phyloP scores from a whole-genome alignment of 352 stramenopile species.

The Halophytophthora polymorphica region DNA sequence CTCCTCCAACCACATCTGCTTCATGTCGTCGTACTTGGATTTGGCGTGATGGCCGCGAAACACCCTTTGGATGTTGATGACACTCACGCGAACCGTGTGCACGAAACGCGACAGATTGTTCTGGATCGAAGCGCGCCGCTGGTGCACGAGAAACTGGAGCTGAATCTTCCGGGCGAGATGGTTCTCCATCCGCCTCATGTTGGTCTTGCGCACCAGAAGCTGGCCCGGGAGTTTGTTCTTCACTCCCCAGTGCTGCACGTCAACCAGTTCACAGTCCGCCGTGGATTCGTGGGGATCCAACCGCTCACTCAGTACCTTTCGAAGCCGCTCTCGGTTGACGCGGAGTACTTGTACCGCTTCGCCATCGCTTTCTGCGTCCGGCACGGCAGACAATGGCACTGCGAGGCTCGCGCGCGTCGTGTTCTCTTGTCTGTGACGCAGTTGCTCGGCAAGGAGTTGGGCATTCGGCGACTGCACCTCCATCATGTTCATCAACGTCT shows the following conservation, averaged over 20 bases:
- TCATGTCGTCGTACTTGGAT: constrained; percentile 24
- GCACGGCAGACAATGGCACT: not conserved
- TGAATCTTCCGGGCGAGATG: constrained; percentile 51
- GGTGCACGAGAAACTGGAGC: constrained; percentile 44
- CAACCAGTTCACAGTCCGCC: constrained; percentile 30
- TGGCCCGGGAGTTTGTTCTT: constrained; percentile 50
- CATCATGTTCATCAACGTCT: constrained; percentile 36
- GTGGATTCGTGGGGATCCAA: constrained; percentile 23
- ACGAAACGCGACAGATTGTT: constrained; percentile 37
- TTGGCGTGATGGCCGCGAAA: constrained; percentile 49
- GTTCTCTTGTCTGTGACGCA: constrained; percentile 58
- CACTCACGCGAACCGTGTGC: constrained; percentile 19
- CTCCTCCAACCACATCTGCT: constrained; percentile 20
- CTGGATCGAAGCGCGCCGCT: constrained; percentile 27
- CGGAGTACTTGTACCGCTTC: constrained; percentile 8
- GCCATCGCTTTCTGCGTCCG: constrained; percentile 1
- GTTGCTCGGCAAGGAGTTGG: constrained; percentile 27
- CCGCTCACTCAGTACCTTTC: constrained; percentile 32
- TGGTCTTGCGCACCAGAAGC: constrained; percentile 42
- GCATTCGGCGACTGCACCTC: constrained; percentile 21
- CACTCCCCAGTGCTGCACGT: constrained; percentile 18
- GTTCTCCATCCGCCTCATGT: constrained; percentile 36
- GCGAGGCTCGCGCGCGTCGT: constrained; percentile 8
- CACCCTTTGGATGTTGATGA: constrained; percentile 52
- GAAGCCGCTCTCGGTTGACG: constrained; percentile 35